Conservation (phyloP, 2,329 filamentous ascomycete genomes). For the Fusarium sp. region DNA sequence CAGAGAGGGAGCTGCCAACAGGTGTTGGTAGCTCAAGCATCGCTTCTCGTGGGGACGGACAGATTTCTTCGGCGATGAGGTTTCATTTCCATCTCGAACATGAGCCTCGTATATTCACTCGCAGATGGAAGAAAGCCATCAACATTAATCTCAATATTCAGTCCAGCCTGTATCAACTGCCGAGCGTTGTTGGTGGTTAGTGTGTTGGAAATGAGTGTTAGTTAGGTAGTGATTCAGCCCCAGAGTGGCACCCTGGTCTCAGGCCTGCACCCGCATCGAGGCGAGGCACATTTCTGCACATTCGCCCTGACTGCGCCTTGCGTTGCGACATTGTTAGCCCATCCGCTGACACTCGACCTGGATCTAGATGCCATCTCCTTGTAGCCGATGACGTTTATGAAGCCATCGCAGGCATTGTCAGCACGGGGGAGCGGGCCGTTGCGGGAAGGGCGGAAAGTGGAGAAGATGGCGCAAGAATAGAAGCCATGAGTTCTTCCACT, state of each 20-base stretch:
- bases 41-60: background rate
- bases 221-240: background rate
- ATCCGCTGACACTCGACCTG: background rate
- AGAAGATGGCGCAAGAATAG: background rate
- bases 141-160: background rate
- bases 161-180: background rate
- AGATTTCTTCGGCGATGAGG: background rate
- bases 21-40: background rate
- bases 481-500: background rate
- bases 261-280: background rate
- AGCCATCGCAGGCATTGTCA: constrained; percentile 19
- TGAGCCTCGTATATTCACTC: background rate
- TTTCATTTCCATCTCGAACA: background rate
- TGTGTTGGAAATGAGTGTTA: background rate
- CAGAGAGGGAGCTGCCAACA: background rate
- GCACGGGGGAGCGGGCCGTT: constrained; percentile 18
- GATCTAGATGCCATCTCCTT: background rate
- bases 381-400: background rate
- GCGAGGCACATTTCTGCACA: background rate
- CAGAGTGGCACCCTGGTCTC: background rate
- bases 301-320: background rate
- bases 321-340: background rate
- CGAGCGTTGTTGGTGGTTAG: background rate
- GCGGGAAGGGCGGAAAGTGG: constrained; percentile 14
- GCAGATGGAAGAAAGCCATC: background rate